Percentiles rank a stretch among this genome's conserved stretches.
phyloP scores from a whole-genome alignment of 768 basidiomycete species.

The Neoboletus brunneissimus region DNA sequence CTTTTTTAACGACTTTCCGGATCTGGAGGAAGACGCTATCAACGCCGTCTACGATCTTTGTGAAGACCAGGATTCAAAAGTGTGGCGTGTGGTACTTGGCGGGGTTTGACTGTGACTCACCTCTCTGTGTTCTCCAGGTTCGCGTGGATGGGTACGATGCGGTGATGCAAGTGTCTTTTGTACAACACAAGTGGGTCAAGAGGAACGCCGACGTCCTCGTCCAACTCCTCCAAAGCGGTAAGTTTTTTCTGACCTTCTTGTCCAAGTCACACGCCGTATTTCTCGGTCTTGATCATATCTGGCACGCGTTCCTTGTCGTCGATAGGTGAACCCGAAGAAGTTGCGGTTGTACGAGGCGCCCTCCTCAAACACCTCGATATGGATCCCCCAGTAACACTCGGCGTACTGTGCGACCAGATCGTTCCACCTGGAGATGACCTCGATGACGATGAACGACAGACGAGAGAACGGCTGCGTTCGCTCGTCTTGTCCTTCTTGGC shows the following conservation, averaged over 20 bases:
- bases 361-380: constrained; percentile 62
- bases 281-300: constrained; percentile 19
- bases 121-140: constrained; percentile 40
- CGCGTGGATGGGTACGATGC: constrained; percentile 68
- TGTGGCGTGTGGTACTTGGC: constrained; percentile 27
- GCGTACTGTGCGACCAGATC: constrained; percentile 69
- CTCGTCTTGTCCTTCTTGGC: constrained; percentile 61
- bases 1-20: constrained; percentile 66
- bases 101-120: constrained; percentile 4
- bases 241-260: constrained; percentile 23
- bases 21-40: constrained; percentile 71
- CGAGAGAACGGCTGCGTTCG: constrained; percentile 53
- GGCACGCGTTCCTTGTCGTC: constrained; percentile 12
- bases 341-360: constrained; percentile 56
- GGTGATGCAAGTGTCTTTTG: constrained; percentile 48
- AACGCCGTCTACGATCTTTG: constrained; percentile 78
- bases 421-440: constrained; percentile 46
- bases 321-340: constrained; percentile 65
- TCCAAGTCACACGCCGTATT: constrained; percentile 1
- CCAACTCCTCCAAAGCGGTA: constrained; percentile 74
- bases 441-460: constrained; percentile 57
- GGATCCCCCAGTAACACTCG: constrained; percentile 57
- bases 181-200: constrained; percentile 57
- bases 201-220: constrained; percentile 73
- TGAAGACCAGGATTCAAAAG: constrained; percentile 60